These are phyloP conservation scores for Discostella stelligera DNA, from an alignment of 352 stramenopile species.

Conservation along the genomic window DNA sequence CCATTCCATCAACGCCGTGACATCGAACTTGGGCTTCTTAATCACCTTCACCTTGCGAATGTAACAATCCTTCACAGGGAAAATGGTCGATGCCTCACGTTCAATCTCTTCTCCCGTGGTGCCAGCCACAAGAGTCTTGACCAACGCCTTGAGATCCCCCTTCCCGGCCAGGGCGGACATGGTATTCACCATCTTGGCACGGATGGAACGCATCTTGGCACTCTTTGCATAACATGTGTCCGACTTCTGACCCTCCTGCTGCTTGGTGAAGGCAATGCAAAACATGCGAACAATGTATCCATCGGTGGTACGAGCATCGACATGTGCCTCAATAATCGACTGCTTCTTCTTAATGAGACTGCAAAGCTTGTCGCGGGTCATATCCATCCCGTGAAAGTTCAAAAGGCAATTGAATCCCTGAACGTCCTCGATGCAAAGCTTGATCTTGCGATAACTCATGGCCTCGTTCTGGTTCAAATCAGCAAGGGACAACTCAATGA, in stretches of 20 bases:
- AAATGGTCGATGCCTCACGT: constrained; percentile 95
- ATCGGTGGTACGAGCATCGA: constrained; percentile 99
- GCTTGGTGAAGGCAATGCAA: constrained; percentile 99
- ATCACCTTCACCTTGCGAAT: constrained; percentile 99
- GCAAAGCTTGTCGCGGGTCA: constrained; percentile 98
- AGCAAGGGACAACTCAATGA: constrained; percentile 98
- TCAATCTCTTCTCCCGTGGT: constrained; percentile 98
- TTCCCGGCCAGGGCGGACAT: constrained; percentile 97
- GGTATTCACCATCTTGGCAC: constrained; percentile 98
- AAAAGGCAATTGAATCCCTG: constrained; percentile 89
- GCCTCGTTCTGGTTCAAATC: constrained; percentile 98
- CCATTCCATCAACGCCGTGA: constrained; percentile 99
- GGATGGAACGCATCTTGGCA: constrained; percentile 95
- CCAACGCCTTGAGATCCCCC: constrained; percentile 98
- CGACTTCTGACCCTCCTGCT: constrained; percentile 97
- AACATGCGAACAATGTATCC: constrained; percentile 99
- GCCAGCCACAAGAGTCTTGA: constrained; percentile 98
- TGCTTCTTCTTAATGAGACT: constrained; percentile 99
- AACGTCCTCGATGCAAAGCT: constrained; percentile 98
- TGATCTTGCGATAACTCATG: constrained; percentile 97
- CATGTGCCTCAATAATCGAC: constrained; percentile 97
- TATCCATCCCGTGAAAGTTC: constrained; percentile 92
- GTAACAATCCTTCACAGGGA: constrained; percentile 98
- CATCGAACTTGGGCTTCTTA: constrained; percentile 99
- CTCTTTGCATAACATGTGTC: constrained; percentile 99